Conservation (phyloP, 108 stramenopile genomes). For the Skeletonema tropicum region DNA sequence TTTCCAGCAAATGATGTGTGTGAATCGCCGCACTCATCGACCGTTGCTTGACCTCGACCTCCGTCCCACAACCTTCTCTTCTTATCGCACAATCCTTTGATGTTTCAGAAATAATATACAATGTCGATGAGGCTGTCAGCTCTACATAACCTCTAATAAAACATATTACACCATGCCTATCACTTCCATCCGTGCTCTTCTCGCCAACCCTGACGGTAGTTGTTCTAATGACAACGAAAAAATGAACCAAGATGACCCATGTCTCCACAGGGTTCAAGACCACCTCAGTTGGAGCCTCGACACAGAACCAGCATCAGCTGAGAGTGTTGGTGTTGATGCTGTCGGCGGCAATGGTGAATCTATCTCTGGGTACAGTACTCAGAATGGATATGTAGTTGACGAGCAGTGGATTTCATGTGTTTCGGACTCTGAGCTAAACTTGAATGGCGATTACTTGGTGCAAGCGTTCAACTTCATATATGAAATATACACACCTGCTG, state of each 20-base stretch:
- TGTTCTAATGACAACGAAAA: neutral
- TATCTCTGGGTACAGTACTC: neutral
- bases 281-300: neutral
- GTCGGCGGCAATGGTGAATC: neutral
- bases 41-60: neutral
- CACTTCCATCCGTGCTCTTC: neutral
- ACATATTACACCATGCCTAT: neutral
- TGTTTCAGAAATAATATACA: too few species aligned
- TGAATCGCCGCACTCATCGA: too few species aligned
- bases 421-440: neutral
- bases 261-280: neutral
- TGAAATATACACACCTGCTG: neutral
- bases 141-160: neutral
- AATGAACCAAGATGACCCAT: neutral
- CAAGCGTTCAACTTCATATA: neutral
- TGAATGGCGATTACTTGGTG: neutral
- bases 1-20: too few species aligned
- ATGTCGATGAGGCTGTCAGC: too few species aligned
- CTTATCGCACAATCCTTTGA: too few species aligned
- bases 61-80: neutral
- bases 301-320: neutral
- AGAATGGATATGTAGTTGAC: neutral
- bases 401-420: constrained; percentile 3
- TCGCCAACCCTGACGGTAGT: neutral
- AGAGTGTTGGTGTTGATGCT: neutral